Percentiles rank a stretch among this genome's conserved stretches.
Conservation (phyloP, 371 early-diverging fungal genomes). For the Zychaea mexicana region DNA sequence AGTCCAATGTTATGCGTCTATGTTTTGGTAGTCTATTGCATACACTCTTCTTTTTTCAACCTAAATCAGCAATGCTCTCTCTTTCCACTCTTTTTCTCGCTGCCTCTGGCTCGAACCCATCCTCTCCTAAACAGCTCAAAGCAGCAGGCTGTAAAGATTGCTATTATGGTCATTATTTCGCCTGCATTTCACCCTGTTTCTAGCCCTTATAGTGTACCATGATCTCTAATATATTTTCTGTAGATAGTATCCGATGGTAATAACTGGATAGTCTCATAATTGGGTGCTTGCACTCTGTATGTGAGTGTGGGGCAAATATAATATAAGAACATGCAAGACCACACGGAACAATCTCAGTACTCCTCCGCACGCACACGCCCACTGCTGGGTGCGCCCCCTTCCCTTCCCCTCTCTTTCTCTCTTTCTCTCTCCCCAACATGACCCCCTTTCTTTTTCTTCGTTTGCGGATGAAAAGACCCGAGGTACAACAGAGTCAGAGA, state of each 20-base stretch:
- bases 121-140: neutral
- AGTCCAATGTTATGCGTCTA: neutral
- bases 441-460: neutral
- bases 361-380: neutral
- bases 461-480: neutral
- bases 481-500: neutral
- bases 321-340: neutral
- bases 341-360: neutral
- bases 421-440: too few relatives aligned
- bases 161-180: neutral
- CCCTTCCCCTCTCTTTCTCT: too few relatives aligned
- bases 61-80: neutral
- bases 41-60: neutral
- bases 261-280: too few relatives aligned
- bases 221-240: neutral
- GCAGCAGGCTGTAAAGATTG: too few relatives aligned
- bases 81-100: neutral
- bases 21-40: neutral
- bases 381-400: too few relatives aligned
- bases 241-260: neutral
- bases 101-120: neutral
- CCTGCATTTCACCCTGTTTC: neutral
- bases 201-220: neutral
- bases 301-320: too few relatives aligned
- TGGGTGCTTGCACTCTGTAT: too few relatives aligned